Base-by-base conservation (phyloP, 2,329 filamentous ascomycete species). In the Pseudocercospora musae region DNA sequence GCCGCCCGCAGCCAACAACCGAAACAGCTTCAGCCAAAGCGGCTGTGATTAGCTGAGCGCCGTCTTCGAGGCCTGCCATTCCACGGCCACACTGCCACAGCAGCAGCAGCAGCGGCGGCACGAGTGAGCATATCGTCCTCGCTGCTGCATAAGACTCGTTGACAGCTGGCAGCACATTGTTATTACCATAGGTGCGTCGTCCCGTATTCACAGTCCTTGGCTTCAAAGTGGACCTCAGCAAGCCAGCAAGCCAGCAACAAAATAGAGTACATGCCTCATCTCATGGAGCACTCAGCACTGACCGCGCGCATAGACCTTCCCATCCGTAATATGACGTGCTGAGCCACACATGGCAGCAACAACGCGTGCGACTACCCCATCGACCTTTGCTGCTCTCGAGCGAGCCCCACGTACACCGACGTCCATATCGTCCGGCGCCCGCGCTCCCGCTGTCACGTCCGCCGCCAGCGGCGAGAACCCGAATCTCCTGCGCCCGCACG, bases 261-360 rank as follows among this genome's bases (percentile, higher is more conserved):
- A 18, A n/a, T 7, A 10, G n/a, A n/a, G n/a, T n/a, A n/a, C 29
- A 48, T 48, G 37, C 25, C 46, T 40, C n/a, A n/a, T n/a, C n/a
- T n/a, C n/a, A n/a, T n/a, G n/a, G n/a, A n/a, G n/a, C n/a, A n/a
- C n/a, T n/a, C n/a, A n/a, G 55, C 21, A 46, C 57, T 59, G 57
- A 59, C 44, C 20, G 49, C 57, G 53, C 33, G 53, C 59, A 42
- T 57, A 57, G 53, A 57, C 33, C 37, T 25, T 50, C 53, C 25
- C 18, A 57, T 10, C 20, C 29, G 29, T 49, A 61, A 50, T 49
- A 69, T 66, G 65, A 62, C 62, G 58, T 55, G 58, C 27, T 65
- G 29, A 66, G 63, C 64, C 71, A 68, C 71, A 68, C 69, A 81
- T 81, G 79, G 79, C 79, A 63, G 74, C 78, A 62, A 76, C 77